Base-by-base conservation (phyloP, 2,329 filamentous ascomycete species). In the Fusarium sp. region DNA sequence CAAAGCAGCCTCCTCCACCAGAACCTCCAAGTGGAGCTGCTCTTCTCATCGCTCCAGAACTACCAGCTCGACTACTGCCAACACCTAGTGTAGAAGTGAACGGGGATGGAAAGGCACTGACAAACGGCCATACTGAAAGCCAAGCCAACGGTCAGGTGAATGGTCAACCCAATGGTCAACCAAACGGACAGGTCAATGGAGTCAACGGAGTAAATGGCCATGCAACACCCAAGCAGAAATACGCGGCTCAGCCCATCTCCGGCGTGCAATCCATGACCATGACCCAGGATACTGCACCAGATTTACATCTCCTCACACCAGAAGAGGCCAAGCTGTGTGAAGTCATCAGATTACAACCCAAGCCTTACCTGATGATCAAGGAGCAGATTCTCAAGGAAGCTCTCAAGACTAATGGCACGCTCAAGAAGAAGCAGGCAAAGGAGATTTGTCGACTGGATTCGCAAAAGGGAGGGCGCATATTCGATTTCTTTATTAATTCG, bases 281-380 rank as follows among this genome's bases (percentile, higher is more conserved):
- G 61, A 90, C 88, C 59, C 90, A 91, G 71, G 92, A 97, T 57
- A 92, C 89, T 35, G 90, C 92, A 1, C 87, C 92, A 1, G 96
- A 98, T 77, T 81, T 95, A 28, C 96, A 98, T 74, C 87, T 99
- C 0, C 84, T 99, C 42, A 93, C 92, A 1, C 86, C 90, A 2
- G 93, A 97, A 69, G 96, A 99, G 79, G 84, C 89, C 7, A 93
- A 97, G 75, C 83, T 99, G 1, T 99, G 96, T 82, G 92, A 93
- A 72, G 86, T 92, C 39, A 86, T 97, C 16, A 89, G 94, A 41
- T 82, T 99, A 53, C 92, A 96, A 79, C 96, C 96, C 1, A 99
- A 99, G 82, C 93, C 96, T 3, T 99, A 98, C 78, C 81, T 98
- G 8, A 93, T 93, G 76, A 93, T 98, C 80, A 99, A 99, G 80